Evolutionary conservation across 192 early-diverging fungal genomes (phyloP).

Genomic region (Linderina pennispora): DNA sequence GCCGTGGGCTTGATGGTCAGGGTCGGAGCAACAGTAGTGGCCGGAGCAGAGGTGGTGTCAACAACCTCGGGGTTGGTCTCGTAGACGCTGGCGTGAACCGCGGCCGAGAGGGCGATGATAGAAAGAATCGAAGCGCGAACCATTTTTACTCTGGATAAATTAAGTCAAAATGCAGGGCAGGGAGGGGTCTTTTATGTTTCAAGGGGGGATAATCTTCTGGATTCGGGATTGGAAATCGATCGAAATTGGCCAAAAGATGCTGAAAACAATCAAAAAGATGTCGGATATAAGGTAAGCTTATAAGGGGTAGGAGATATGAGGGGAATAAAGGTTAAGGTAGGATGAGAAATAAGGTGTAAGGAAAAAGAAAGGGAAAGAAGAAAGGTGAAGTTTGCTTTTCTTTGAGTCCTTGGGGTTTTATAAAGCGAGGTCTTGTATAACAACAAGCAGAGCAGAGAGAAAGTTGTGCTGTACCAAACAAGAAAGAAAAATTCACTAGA

Average conservation of each 20-base stretch:
- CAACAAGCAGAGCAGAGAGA: not conserved
- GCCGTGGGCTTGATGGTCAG: not conserved
- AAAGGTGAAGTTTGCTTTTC: not conserved
- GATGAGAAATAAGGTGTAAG: not conserved
- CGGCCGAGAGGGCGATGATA: constrained; percentile 34
- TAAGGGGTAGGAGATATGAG: not conserved
- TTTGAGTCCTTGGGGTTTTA: not conserved
- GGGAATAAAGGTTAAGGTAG: not conserved
- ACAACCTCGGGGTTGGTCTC: constrained; percentile 3
- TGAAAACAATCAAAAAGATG: too few species aligned
- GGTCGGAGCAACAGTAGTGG: constrained; percentile 7
- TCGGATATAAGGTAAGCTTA: not conserved
- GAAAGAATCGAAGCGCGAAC: constrained; percentile 39
- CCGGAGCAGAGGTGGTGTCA: not conserved
- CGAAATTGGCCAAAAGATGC: too few species aligned
- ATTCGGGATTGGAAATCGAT: too few species aligned
- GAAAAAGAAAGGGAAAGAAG: not conserved
- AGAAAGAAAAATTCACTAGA: not conserved
- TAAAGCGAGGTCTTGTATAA: not conserved
- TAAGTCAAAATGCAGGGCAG: constrained; percentile 2
- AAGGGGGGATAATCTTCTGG: too few species aligned
- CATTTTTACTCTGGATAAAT: constrained; percentile 13
- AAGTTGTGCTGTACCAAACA: not conserved
- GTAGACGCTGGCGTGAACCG: constrained; percentile 12
- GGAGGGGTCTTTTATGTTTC: too few species aligned